These are phyloP conservation scores for Ceratocystis smalleyi DNA, from an alignment of 2,329 filamentous ascomycete species.

Conservation along the genomic window DNA sequence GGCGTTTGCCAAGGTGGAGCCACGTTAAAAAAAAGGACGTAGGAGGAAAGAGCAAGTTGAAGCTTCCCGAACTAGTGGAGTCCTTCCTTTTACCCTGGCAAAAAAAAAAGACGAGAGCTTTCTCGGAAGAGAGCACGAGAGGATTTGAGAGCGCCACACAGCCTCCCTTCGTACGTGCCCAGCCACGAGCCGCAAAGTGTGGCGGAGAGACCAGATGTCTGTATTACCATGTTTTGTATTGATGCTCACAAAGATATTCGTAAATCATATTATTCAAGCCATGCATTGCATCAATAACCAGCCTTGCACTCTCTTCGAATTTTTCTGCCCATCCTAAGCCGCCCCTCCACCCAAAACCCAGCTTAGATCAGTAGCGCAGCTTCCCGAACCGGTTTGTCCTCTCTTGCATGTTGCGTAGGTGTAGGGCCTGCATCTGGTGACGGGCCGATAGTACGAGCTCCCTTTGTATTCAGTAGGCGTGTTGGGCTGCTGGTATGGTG, in stretches of 20 bases:
- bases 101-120: not conserved
- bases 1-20: no score
- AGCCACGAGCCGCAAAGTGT: not conserved
- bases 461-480: not conserved
- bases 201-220: not conserved
- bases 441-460: not conserved
- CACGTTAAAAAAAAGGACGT: no score
- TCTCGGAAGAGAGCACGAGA: not conserved
- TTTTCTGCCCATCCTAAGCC: no score
- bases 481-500: not conserved
- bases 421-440: not conserved
- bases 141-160: not conserved
- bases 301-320: no score
- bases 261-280: not conserved
- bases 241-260: not conserved
- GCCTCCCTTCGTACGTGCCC: not conserved
- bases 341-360: not conserved
- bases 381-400: not conserved
- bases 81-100: not conserved
- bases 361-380: not conserved
- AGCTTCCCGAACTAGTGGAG: constrained; percentile 1
- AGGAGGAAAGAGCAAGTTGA: not conserved
- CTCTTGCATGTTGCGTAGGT: not conserved
- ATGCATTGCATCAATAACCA: no score
- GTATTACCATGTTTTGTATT: constrained; percentile 1